phyloP scores from a whole-genome alignment of 208 protist genomes.

The Leishmania major region DNA sequence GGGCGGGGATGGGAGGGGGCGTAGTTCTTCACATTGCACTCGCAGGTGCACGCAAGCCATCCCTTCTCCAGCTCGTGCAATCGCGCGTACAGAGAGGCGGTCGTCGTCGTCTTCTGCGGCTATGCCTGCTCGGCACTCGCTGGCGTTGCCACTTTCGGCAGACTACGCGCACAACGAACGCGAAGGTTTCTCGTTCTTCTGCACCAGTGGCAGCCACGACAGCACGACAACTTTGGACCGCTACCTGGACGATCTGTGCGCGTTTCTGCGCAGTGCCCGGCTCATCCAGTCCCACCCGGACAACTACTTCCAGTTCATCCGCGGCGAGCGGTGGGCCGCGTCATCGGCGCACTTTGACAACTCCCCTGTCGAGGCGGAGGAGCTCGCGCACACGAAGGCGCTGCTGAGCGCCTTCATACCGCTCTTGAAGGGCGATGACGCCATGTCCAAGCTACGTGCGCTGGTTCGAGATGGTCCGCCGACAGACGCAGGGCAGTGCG shows the following conservation, averaged over 20 bases:
- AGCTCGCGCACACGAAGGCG: slow-evolving; percentile 48
- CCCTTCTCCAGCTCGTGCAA: not conserved
- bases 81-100: not conserved
- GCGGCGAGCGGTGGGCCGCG: slow-evolving; percentile 27
- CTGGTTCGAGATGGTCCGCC: slow-evolving; percentile 64
- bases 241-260: slow-evolving; percentile 76
- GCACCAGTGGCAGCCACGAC: not conserved
- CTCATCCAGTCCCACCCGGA: slow-evolving; percentile 83
- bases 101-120: no score
- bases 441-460: slow-evolving; percentile 37
- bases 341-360: slow-evolving; percentile 45
- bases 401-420: slow-evolving; percentile 50
- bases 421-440: slow-evolving; percentile 33
- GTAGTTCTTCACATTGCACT: not conserved
- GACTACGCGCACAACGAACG: slow-evolving; percentile 29
- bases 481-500: not conserved
- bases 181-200: slow-evolving; percentile 50
- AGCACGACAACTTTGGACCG: slow-evolving; percentile 29
- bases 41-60: not conserved
- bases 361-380: slow-evolving; percentile 39
- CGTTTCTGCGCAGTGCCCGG: slow-evolving; percentile 56
- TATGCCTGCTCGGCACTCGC: slow-evolving; percentile 43
- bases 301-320: slow-evolving; percentile 71
- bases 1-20: not conserved
- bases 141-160: slow-evolving; percentile 66